Base-by-base conservation (phyloP, 1,139 yeast species). In the Lodderomyces parapsilosis region DNA sequence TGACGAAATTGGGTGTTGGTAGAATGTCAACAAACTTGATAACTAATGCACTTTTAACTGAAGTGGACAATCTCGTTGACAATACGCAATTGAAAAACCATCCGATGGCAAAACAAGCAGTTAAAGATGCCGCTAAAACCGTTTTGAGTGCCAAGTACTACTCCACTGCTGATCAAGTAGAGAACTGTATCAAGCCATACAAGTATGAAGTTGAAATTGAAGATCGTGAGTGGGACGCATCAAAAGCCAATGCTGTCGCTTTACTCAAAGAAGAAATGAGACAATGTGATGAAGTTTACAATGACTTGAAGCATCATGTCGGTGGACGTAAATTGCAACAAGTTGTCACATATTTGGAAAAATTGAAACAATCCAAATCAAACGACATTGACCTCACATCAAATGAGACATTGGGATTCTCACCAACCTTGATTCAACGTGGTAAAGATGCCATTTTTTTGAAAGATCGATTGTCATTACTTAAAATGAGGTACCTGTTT, bases 151-250 rank as follows among this genome's bases (percentile, higher is more conserved):
- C 86, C 31, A 81, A 93, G 50, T 93, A 80, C 59, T 89, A 85
- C 52, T 85, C 96, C 1, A 93, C 99, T 0, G 95, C 99, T 0
- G 99, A 94, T 60, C 99, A 94, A 61, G 99, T 94, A 13, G 99
- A 94, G 59, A 94, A 93, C 63, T 91, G 98, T 67, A 91, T 94
- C 57, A 94, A 94, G 62, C 99, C 99, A 1, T 93, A 85, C 67
- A 94, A 94, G 65, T 93, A 93, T 62, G 99, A 94, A 60, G 91
- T 94, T 48, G 99, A 94, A 60, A 80, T 93, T 38, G 99, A 93
- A 58, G 96, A 90, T 56, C 76, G 96, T 36, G 99, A 94, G 60
- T 94, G 99, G 99, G 68, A 74, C 32, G 61, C 78, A 11, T 84
- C 96, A 33, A 80, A 88, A 50, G 95, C 87, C 24, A 95, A 86